Evolutionary conservation across 2,329 filamentous ascomycete genomes (phyloP).

Genomic region (Fusarium mexicanum): DNA sequence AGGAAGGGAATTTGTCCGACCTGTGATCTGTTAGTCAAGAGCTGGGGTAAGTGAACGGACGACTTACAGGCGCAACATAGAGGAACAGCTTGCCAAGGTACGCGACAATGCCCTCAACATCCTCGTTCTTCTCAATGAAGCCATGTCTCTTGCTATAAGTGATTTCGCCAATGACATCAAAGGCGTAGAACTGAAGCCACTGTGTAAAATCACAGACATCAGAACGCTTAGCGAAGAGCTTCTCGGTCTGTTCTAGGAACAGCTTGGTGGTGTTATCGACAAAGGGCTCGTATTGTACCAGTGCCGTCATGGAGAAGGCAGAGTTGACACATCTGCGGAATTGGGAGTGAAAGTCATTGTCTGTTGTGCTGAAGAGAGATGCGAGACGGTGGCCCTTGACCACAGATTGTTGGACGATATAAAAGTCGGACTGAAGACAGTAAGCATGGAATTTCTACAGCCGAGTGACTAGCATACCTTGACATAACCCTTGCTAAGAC

Average conservation of each 20-base stretch:
- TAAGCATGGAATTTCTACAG: not conserved
- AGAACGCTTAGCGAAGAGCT: constrained; percentile 59
- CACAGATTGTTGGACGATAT: constrained; percentile 79
- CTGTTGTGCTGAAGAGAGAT: constrained; percentile 79
- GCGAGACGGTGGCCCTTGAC: constrained; percentile 73
- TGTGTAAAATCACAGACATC: constrained; percentile 66
- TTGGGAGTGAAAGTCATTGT: constrained; percentile 79
- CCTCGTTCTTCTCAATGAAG: constrained; percentile 77
- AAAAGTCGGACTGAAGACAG: constrained; percentile 72
- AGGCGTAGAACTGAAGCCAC: constrained; percentile 84
- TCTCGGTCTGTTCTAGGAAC: constrained; percentile 72
- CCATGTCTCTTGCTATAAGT: constrained; percentile 81
- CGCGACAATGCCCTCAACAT: constrained; percentile 77
- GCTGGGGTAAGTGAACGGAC: fast-evolving
- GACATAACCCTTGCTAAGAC: constrained; percentile 80
- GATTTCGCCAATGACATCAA: constrained; percentile 82
- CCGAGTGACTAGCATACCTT: constrained; percentile 63
- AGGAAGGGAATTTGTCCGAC: constrained; percentile 80
- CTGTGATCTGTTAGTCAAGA: constrained; percentile 45
- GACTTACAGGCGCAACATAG: constrained; percentile 73
- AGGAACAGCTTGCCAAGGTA: constrained; percentile 73
- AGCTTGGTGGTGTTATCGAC: constrained; percentile 79
- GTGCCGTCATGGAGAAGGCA: constrained; percentile 79
- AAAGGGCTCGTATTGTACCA: constrained; percentile 82
- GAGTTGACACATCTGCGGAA: constrained; percentile 80